These are phyloP conservation scores for Amanita molliuscula DNA, from an alignment of 768 basidiomycete species.

Conservation along the genomic window DNA sequence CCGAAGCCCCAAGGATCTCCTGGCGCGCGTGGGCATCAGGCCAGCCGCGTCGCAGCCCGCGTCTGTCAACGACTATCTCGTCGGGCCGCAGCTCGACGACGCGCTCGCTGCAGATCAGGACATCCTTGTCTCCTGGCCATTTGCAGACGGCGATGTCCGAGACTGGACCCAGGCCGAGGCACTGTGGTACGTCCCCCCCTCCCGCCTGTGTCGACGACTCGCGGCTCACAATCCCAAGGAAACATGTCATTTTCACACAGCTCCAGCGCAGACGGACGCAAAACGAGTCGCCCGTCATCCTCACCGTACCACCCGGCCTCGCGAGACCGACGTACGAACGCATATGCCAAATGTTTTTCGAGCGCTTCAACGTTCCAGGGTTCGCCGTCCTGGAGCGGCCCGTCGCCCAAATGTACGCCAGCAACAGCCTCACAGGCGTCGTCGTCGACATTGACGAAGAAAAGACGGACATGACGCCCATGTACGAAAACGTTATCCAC, in stretches of 20 bases:
- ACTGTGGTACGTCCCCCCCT: constrained; percentile 58
- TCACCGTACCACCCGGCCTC: constrained; percentile 58
- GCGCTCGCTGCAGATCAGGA: constrained; percentile 68
- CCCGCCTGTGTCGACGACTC: neutral
- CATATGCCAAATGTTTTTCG: constrained; percentile 81
- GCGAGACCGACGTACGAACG: constrained; percentile 60
- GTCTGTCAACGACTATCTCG: constrained; percentile 70
- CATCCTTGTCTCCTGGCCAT: constrained; percentile 72
- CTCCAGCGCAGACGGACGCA: constrained; percentile 72
- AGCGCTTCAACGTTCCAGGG: constrained; percentile 84
- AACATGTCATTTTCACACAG: constrained; percentile 67
- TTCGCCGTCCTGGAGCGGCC: constrained; percentile 77
- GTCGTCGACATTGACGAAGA: constrained; percentile 76
- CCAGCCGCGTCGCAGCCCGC: constrained; percentile 38
- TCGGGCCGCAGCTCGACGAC: constrained; percentile 73
- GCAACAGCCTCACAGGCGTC: constrained; percentile 59
- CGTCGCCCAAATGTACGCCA: constrained; percentile 75
- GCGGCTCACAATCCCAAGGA: constrained; percentile 39
- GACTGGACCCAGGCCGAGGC: constrained; percentile 87
- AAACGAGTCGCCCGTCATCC: constrained; percentile 80
- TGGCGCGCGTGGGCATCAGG: constrained; percentile 72
- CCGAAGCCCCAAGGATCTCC: constrained; percentile 44
- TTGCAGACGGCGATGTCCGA: constrained; percentile 57
- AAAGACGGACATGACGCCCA: constrained; percentile 66
- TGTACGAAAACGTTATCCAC: constrained; percentile 63